phyloP scores from a whole-genome alignment of 1,284 basidiomycete genomes.

The Ceratobasidium sp. region DNA sequence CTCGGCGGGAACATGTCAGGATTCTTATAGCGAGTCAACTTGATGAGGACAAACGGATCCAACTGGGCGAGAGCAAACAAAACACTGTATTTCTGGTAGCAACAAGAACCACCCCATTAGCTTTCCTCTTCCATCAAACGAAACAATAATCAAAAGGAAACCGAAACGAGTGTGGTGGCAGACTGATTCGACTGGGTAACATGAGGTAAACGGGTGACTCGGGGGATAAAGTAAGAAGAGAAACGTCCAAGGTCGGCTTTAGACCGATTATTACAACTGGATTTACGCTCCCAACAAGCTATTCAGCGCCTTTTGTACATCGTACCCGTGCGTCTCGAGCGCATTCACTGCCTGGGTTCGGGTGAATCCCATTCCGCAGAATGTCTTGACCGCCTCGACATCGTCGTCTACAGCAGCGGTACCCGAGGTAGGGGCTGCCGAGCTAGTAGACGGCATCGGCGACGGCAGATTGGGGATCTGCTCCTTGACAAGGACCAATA shows the following conservation, averaged over 20 bases:
- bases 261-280: background rate
- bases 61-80: background rate
- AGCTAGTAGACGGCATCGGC: conserved; percentile 53
- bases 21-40: no score
- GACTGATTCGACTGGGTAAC: background rate
- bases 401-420: conserved; percentile 74
- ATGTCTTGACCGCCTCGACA: conserved; percentile 74
- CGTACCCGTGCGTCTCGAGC: conserved; percentile 73
- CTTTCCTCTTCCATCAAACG: no score
- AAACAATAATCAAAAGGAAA: background rate
- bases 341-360: conserved; percentile 77
- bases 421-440: conserved; percentile 51
- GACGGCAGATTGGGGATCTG: conserved; percentile 48
- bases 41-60: no score
- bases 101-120: background rate
- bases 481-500: conserved; percentile 48
- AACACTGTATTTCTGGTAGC: background rate
- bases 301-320: conserved; percentile 75
- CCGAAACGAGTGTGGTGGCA: background rate
- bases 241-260: no score
- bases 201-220: background rate
- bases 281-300: conserved; percentile 56
- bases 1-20: no score
- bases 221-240: no score
- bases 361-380: conserved; percentile 83